Evolutionary conservation across 2,329 filamentous ascomycete species (phyloP), one percentile per base, ranked within the genome.

Genomic region (Penicillium vulpinum): DNA sequence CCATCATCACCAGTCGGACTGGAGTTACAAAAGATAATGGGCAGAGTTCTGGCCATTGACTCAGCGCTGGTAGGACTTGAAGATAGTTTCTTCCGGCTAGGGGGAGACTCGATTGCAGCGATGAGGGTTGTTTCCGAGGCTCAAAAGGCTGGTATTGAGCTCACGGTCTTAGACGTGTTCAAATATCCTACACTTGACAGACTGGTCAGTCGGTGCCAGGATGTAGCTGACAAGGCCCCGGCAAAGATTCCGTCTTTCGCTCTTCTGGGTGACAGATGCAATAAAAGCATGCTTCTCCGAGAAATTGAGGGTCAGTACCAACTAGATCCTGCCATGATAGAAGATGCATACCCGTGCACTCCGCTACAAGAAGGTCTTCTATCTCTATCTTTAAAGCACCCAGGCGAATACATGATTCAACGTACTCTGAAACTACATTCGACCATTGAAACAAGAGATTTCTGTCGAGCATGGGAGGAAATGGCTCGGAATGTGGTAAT

Each of bases 371-470:
- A 67, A 46, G 64, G 64, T 28, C 56, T 73, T 3, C 57, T 77
- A 48, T 72, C 76, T 0, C 65, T 78, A 22, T 74, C 73, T 0
- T 3, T 64, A 65, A 56, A 72, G 57, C 64, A 71, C 39, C 61
- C 69, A 6, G 73, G 72, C 11, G 70, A 73, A 4, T 78, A 79
- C 41, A 68, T 76, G 21, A 73, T 72, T 5, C 73, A 75, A 36
- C 71, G 73, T 41, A 60, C 74, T 3, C 58, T 74, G 8, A 58
- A 63, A 7, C 62, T 78, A 1, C 64, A 67, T 0, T 26, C 40
- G 4, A 50, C 63, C 7, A 53, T 76, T 3, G 66, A 73, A 35
- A 29, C 75, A 5, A 57, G 52, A 4, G 67, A 68, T n/a, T 73
- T 78, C 64, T 73, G 70, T 53, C 57, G 66, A 11, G 70, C 73